Evolutionary conservation across 148 eudicot species (phyloP).

Genomic region (Dysphania ambrosioides): DNA sequence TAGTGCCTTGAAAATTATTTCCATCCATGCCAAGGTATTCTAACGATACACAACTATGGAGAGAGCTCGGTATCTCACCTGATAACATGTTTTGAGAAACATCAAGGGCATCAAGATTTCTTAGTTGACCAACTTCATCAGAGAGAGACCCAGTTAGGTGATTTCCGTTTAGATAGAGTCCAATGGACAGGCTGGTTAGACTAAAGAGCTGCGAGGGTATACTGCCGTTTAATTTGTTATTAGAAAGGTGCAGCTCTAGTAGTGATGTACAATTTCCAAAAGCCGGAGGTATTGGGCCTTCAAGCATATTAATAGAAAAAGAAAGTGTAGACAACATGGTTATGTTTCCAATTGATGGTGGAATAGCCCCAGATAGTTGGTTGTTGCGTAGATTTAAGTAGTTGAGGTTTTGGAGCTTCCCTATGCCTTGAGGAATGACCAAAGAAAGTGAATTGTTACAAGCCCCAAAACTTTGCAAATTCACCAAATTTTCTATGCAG

Average conservation of each 20-base stretch:
- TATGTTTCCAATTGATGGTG: constrained; percentile 35
- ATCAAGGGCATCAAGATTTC: constrained; percentile 15
- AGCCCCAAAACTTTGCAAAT: not conserved
- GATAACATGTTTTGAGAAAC: constrained; percentile 29
- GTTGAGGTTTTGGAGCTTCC: constrained; percentile 17
- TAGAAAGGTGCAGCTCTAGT: constrained; percentile 11
- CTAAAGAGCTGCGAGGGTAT: constrained; percentile 33
- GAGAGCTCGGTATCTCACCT: constrained; percentile 31
- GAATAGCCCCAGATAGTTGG: constrained; percentile 30
- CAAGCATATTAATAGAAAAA: constrained; percentile 23
- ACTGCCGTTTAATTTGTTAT: constrained; percentile 26
- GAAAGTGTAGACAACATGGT: constrained; percentile 7
- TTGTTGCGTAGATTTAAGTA: constrained; percentile 5
- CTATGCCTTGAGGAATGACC: constrained; percentile 30
- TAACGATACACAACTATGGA: constrained; percentile 28
- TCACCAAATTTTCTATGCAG: constrained; percentile 25
- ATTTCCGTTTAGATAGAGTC: constrained; percentile 21
- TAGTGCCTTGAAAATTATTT: constrained; percentile 34
- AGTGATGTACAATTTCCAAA: constrained; percentile 33
- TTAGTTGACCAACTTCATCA: constrained; percentile 24
- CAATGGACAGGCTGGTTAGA: constrained; percentile 5
- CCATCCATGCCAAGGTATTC: constrained; percentile 11
- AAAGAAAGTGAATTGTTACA: constrained; percentile 25
- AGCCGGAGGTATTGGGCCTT: constrained; percentile 32
- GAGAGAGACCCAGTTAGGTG: constrained; percentile 31